Evolutionary conservation across 2,329 filamentous ascomycete genomes (phyloP).

Genomic region (Paracamarosporium sp.): DNA sequence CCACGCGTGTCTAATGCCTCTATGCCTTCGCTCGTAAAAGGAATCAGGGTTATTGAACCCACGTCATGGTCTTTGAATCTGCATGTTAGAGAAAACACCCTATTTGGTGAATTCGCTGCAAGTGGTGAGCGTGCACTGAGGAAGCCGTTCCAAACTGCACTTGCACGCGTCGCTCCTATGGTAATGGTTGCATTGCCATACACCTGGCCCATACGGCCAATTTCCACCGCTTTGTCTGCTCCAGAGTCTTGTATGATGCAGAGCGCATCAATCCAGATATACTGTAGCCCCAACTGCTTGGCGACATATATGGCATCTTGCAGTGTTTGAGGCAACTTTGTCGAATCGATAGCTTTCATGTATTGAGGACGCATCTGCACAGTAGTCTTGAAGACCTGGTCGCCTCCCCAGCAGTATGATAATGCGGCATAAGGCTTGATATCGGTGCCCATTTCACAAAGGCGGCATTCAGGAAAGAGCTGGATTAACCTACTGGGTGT

Average conservation of each 20-base stretch:
- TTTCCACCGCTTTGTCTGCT: not conserved
- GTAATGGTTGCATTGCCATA: constrained; percentile 8
- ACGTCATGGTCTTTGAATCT: not conserved
- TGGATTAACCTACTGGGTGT: not conserved
- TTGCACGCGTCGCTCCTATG: constrained; percentile 4
- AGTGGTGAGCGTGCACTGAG: not conserved
- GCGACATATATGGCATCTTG: constrained; percentile 6
- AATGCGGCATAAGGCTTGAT: not conserved
- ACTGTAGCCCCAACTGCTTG: not conserved
- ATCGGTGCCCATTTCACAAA: not conserved
- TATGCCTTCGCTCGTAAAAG: not conserved
- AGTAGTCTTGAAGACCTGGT: constrained; percentile 7
- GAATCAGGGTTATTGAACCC: not conserved
- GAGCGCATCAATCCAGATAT: constrained; percentile 7
- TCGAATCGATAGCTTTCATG: not conserved
- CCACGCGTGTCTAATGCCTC: not conserved
- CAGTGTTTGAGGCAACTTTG: not conserved
- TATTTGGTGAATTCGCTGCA: not conserved
- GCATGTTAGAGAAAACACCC: constrained; percentile 1
- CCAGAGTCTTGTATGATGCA: constrained; percentile 1
- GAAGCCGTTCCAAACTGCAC: constrained; percentile 4
- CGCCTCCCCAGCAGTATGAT: constrained; percentile 5
- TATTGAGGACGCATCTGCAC: not conserved
- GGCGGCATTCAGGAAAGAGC: not conserved
- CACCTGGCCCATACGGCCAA: not conserved